phyloP scores from a whole-genome alignment of 2,329 filamentous ascomycete genomes.

The Xylariaceae sp. region DNA sequence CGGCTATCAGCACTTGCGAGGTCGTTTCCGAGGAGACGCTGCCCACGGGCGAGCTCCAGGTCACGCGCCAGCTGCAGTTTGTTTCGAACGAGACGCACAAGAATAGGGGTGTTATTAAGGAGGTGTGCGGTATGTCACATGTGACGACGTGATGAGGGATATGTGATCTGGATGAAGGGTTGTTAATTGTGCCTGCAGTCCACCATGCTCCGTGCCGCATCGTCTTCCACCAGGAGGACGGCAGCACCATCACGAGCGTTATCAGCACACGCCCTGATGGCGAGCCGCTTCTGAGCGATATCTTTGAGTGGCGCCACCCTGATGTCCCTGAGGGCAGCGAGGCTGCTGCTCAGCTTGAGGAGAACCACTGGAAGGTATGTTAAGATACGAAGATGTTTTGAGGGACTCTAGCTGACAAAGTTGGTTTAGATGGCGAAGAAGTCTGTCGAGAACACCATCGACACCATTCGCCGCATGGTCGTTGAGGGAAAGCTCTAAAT shows the following conservation, averaged over 20 bases:
- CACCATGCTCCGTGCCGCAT: conserved; percentile 32
- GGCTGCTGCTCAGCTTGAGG: conserved; percentile 25
- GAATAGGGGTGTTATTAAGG: conserved; percentile 20
- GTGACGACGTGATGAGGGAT: too few relatives aligned
- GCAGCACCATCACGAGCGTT: conserved; percentile 34
- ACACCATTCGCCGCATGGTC: conserved; percentile 29
- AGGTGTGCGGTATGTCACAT: conserved; percentile 26
- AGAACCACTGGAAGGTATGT: conserved; percentile 26
- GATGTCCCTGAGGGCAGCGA: conserved; percentile 28
- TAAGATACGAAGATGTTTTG: too few relatives aligned
- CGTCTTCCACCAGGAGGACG: conserved; percentile 35
- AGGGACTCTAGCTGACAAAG: not conserved
- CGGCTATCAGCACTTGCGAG: conserved; percentile 32
- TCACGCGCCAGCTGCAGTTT: conserved; percentile 33
- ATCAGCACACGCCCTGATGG: conserved; percentile 30
- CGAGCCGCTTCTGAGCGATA: conserved; percentile 33
- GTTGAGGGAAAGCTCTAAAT: conserved; percentile 24
- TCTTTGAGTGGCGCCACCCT: conserved; percentile 35
- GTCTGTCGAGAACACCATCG: conserved; percentile 31
- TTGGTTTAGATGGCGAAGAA: conserved; percentile 27
- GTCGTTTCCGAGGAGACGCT: conserved; percentile 30
- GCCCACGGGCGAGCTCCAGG: conserved; percentile 21
- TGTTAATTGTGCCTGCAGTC: conserved; percentile 3
- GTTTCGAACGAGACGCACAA: conserved; percentile 13
- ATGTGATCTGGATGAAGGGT: too few relatives aligned